Percentiles rank a stretch among this genome's conserved stretches.
These are phyloP conservation scores for Colletotrichum gigasporum DNA, from an alignment of 2,329 filamentous ascomycete genomes.

Conservation along the genomic window DNA sequence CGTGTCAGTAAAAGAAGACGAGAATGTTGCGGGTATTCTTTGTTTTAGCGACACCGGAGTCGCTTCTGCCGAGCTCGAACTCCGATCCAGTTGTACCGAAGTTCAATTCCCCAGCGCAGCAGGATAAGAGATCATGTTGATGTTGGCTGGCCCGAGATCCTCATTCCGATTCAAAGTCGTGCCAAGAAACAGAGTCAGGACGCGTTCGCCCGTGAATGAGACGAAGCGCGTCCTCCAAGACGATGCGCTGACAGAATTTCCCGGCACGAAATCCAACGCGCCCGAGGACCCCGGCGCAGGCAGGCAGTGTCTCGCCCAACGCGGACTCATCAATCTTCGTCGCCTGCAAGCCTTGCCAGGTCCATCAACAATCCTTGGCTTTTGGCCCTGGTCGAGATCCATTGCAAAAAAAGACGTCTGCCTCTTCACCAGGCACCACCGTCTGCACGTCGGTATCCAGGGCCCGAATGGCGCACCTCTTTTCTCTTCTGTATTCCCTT, in stretches of 20 bases:
- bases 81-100: neutral
- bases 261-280: neutral
- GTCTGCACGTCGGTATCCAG: conserved; percentile 12
- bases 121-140: neutral
- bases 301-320: neutral
- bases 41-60: too few species aligned
- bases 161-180: neutral
- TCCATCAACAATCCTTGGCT: neutral
- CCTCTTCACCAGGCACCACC: neutral
- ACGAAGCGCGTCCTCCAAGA: too few species aligned
- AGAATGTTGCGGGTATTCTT: too few species aligned
- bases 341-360: neutral
- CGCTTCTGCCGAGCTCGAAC: neutral
- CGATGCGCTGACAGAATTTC: neutral
- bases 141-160: neutral
- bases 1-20: too few species aligned
- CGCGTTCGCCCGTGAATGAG: too few species aligned
- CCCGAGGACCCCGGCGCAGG: neutral
- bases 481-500: neutral
- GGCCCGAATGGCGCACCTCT: neutral
- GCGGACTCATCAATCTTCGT: neutral
- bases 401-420: too few species aligned
- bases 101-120: neutral
- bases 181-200: neutral
- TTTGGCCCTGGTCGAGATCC: too few species aligned